phyloP scores from a whole-genome alignment of 495 filamentous ascomycete species.

The Penicillium flavigenum region DNA sequence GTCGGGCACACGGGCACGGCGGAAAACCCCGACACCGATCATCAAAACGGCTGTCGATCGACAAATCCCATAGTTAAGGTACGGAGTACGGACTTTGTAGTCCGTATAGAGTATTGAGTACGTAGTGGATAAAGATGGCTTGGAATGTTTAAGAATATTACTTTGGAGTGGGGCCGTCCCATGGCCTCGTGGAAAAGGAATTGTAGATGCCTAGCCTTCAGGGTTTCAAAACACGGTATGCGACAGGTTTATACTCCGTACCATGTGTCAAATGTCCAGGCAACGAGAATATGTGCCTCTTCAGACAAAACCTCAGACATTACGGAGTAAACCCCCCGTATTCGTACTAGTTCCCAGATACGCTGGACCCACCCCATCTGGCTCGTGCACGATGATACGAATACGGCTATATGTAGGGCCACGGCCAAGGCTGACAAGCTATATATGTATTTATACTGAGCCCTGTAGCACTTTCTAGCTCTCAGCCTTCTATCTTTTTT shows the following conservation, averaged over 20 bases:
- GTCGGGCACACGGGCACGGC: background rate
- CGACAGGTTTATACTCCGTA: background rate
- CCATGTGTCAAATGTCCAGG: background rate
- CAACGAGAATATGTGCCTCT: background rate
- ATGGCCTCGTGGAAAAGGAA: background rate
- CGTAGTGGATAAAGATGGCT: background rate
- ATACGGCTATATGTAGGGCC: slow-evolving; percentile 4
- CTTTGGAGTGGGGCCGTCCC: background rate
- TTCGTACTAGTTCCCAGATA: background rate
- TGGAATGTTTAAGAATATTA: background rate
- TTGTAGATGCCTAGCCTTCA: slow-evolving; percentile 5
- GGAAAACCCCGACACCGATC: background rate
- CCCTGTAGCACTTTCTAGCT: background rate
- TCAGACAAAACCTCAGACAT: background rate
- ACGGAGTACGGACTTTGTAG: background rate
- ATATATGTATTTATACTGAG: background rate
- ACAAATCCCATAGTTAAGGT: background rate
- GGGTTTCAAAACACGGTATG: background rate
- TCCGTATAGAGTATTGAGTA: background rate
- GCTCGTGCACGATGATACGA: slow-evolving; percentile 16
- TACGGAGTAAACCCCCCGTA: background rate
- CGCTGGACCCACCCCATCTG: background rate
- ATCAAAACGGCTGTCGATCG: background rate
- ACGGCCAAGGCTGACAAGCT: slow-evolving; percentile 1
- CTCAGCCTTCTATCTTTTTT: background rate